Base-by-base conservation (phyloP, 2,329 filamentous ascomycete genomes). In the Fusarium incarnatum region DNA sequence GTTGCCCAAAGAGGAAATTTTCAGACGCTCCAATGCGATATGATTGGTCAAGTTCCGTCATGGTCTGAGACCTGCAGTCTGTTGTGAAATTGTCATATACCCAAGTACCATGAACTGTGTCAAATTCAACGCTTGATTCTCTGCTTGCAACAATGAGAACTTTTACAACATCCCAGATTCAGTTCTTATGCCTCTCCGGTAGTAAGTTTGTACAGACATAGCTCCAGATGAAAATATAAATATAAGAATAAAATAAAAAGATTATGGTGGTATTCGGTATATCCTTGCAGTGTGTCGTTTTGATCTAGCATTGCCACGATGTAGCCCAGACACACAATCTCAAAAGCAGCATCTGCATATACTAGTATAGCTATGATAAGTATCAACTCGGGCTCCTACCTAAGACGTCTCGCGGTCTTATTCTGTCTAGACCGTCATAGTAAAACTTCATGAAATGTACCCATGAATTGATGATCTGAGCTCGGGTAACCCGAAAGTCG, bases 1-100 rank as follows among this genome's bases (percentile, higher is more conserved):
- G 55, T 60, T 68, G 10, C 68, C 67, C 4, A 41, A 68, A 70
- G 28, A 4, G 52, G 68, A 22, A 71, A 42, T 15, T 41, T 25
- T 44, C 18, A 40, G 52, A 37, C 28, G 28, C n/a, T 20, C 37
- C n/a, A 25, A n/a, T 30, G 41, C 6, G 6, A 9, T 20, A 12
- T 56, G 54, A 71, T 71, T 70, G 67, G 68, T 18, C 25, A 12
- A 42, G 16, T 8, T 15, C 2, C 5, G 20, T 48, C 18, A 16
- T 30, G 27, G 47, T 44, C 34, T 45, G 34, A 6, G 23, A 23
- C 22, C 16, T 44, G 12, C 9, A 23, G 20, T 16, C 22, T 49
- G 16, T 10, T n/a, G 3, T n/a, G 12, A 23, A 27, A 16, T 27
- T n/a, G 18, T 20, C 10, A 7, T 15, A 20, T 18, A 22, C 27